Evolutionary conservation across 2,329 filamentous ascomycete genomes (phyloP).

Genomic region (Dothideomycetidae sp.): DNA sequence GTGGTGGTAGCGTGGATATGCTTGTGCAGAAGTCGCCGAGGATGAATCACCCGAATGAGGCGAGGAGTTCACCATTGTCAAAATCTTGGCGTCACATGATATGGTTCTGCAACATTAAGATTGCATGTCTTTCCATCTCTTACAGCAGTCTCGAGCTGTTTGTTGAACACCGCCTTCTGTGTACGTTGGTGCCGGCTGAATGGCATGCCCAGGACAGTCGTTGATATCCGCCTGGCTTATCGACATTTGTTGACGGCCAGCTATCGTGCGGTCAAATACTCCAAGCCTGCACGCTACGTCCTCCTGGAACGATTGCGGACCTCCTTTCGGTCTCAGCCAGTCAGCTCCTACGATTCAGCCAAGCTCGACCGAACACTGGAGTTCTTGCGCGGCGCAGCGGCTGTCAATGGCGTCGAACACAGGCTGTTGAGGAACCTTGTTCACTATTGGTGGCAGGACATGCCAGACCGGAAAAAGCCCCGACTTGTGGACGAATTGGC

Average conservation of each 20-base stretch:
- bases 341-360: slow-evolving; percentile 19
- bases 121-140: too few relatives aligned
- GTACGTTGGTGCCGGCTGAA: too few relatives aligned
- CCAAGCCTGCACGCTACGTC: slow-evolving; percentile 51
- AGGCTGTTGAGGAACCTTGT: slow-evolving; percentile 56
- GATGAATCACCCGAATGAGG: too few relatives aligned
- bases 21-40: too few relatives aligned
- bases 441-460: slow-evolving; percentile 26
- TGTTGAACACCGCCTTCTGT: too few relatives aligned
- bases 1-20: too few relatives aligned
- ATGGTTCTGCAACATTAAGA: too few relatives aligned
- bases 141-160: too few relatives aligned
- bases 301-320: slow-evolving; percentile 38
- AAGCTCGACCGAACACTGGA: slow-evolving; percentile 49
- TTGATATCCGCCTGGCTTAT: slow-evolving; percentile 50
- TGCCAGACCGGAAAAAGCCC: slow-evolving; percentile 23
- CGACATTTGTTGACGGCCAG: slow-evolving; percentile 52
- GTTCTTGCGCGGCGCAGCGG: slow-evolving; percentile 53
- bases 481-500: slow-evolving; percentile 8
- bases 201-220: too few relatives aligned
- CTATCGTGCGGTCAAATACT: slow-evolving; percentile 58
- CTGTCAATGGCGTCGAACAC: slow-evolving; percentile 54
- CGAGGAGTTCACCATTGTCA: too few relatives aligned
- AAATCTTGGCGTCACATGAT: too few relatives aligned
- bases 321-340: slow-evolving; percentile 24